Evolutionary conservation across 805 yeast species (phyloP), one percentile per base, ranked within the genome.

Genomic region (Kockiozyma suomiensis): DNA sequence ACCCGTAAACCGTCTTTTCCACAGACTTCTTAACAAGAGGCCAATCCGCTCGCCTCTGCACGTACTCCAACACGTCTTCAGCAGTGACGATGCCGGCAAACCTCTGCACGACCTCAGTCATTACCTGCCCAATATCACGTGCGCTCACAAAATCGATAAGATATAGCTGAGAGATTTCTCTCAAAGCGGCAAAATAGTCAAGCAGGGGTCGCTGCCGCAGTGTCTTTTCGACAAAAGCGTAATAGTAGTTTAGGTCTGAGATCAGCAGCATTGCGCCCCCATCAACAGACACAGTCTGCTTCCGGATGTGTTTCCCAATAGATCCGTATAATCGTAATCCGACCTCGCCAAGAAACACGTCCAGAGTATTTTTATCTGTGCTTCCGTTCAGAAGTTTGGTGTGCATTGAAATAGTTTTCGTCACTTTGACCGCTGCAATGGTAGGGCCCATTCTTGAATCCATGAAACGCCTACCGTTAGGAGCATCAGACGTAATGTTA

Each of bases 1-100:
- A 79, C 0, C 99, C 98, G 70, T 91, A 94, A 85, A 94, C 88
- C n/a, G 90, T 92, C 72, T 87, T 90, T 73, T 93, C 98, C 8
- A 93, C 97, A 60, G 87, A 88, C 62, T 81, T 78, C 66, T 84
- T 86, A 28, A 93, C 87, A 38, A 76, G 70, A 0, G 81, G 75
- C 99, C 99, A 93, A 72, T 93, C 99, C 38, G 85, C 81, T 58
- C 99, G 78, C 62, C 96, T 77, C 66, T 88, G 91, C 4, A 91
- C 94, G 74, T 92, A 88, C 70, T 90, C 96, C 69, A 90, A 88
- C n/a, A 93, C 86, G 67, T 93, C 99, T 68, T 94, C 98, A 48
- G 96, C 96, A 30, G 86, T 83, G 70, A 93, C 87, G 3, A 93
- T 84, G 0, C 97, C 97, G 66, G 90, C 87, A 73, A 90, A 94